phyloP scores from a whole-genome alignment of 495 filamentous ascomycete genomes.

The Clohesyomyces aquaticus region DNA sequence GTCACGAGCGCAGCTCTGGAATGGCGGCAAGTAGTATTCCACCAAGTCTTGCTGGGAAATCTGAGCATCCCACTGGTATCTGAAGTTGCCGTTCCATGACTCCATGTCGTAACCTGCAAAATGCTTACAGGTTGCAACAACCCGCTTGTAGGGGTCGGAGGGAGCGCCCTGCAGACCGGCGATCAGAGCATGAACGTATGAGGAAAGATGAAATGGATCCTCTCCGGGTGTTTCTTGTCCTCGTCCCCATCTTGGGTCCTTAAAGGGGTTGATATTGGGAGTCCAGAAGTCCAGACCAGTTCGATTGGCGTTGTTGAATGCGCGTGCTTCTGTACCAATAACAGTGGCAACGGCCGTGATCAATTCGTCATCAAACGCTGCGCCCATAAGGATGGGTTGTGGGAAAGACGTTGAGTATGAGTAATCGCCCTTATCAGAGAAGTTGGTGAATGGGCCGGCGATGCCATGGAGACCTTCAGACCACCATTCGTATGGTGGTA shows the following conservation, averaged over 20 bases:
- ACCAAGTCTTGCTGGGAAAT: constrained; percentile 60
- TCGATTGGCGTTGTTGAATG: constrained; percentile 64
- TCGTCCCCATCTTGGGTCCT: constrained; percentile 48
- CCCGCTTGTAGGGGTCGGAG: constrained; percentile 52
- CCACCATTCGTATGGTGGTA: constrained; percentile 61
- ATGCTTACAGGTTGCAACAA: constrained; percentile 69
- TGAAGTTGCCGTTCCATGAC: constrained; percentile 56
- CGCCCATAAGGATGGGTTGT: constrained; percentile 61
- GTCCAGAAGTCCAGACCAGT: constrained; percentile 67
- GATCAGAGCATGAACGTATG: constrained; percentile 63
- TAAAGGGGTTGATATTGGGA: constrained; percentile 72
- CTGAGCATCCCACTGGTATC: constrained; percentile 60
- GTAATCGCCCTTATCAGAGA: constrained; percentile 55
- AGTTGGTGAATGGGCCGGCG: constrained; percentile 56
- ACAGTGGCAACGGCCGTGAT: constrained; percentile 61
- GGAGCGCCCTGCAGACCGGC: constrained; percentile 62
- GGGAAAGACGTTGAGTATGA: constrained; percentile 67
- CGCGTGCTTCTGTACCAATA: constrained; percentile 67
- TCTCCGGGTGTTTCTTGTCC: constrained; percentile 64
- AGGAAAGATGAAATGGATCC: constrained; percentile 60
- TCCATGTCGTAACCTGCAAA: constrained; percentile 69
- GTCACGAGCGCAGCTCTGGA: constrained; percentile 57
- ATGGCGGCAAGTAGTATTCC: constrained; percentile 60
- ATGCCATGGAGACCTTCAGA: constrained; percentile 64
- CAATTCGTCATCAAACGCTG: constrained; percentile 63